Evolutionary conservation across 2,329 filamentous ascomycete genomes (phyloP).

Genomic region (Apiospora arundinis): DNA sequence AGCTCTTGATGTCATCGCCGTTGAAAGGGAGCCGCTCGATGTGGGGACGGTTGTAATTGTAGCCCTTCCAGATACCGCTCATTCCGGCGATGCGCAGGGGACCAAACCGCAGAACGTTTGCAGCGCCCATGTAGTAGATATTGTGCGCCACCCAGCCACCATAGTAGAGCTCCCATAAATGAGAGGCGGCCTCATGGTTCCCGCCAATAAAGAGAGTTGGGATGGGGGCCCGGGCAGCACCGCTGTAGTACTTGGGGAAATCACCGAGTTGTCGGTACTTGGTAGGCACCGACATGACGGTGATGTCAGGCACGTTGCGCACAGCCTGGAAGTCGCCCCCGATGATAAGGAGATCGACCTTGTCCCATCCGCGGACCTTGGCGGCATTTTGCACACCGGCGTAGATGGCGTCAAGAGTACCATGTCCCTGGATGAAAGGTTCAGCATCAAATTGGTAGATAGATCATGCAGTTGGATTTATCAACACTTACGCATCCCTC

Average conservation of each 20-base stretch:
- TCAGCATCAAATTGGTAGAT: background rate
- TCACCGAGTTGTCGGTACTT: constrained; percentile 91
- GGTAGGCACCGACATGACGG: constrained; percentile 84
- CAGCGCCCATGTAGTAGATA: constrained; percentile 95
- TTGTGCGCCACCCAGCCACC: constrained; percentile 97
- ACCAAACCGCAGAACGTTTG: constrained; percentile 85
- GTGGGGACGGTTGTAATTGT: constrained; percentile 84
- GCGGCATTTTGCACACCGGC: constrained; percentile 74
- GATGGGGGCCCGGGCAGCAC: constrained; percentile 77
- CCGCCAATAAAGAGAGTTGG: constrained; percentile 92
- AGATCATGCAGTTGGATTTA: background rate
- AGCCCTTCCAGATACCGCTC: constrained; percentile 94
- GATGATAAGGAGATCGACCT: constrained; percentile 89
- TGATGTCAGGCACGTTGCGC: constrained; percentile 86
- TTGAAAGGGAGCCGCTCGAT: constrained; percentile 87
- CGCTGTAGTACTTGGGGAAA: constrained; percentile 93
- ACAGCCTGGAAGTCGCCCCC: constrained; percentile 96
- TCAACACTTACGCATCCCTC: constrained; percentile 73
- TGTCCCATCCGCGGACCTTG: constrained; percentile 75
- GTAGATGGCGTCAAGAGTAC: constrained; percentile 91
- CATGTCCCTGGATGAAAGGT: constrained; percentile 73
- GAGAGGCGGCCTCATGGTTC: constrained; percentile 92
- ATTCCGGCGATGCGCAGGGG: constrained; percentile 87
- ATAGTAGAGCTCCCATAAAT: constrained; percentile 92
- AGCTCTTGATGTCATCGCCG: constrained; percentile 74